Percentiles rank a stretch among this genome's conserved stretches.
phyloP scores from a whole-genome alignment of 768 basidiomycete genomes.

The Boletus rex-veris region DNA sequence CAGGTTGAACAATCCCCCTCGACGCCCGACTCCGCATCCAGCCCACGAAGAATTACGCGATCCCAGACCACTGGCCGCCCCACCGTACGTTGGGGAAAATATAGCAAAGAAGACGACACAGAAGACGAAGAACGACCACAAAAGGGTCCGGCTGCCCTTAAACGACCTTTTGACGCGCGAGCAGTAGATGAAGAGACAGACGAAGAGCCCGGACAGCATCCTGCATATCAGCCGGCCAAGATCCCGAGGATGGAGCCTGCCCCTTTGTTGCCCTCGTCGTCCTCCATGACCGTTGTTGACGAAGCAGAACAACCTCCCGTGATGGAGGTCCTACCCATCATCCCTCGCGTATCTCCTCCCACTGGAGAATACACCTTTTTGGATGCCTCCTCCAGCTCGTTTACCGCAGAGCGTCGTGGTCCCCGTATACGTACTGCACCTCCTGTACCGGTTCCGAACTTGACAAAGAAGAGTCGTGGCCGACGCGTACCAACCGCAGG shows the following conservation, averaged over 20 bases:
- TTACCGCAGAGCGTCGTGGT: slow-evolving; percentile 40
- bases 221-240: slow-evolving; percentile 21
- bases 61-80: slow-evolving; percentile 35
- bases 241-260: slow-evolving; percentile 28
- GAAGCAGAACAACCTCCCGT: slow-evolving; percentile 12
- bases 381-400: slow-evolving; percentile 35
- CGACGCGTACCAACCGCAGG: slow-evolving; percentile 64
- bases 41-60: slow-evolving; percentile 29
- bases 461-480: slow-evolving; percentile 79
- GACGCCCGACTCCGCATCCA: slow-evolving; percentile 25
- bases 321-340: slow-evolving; percentile 3
- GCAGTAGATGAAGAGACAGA: slow-evolving; percentile 35
- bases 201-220: slow-evolving; percentile 26
- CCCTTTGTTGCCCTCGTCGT: slow-evolving; percentile 25
- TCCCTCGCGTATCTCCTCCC: slow-evolving; percentile 24
- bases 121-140: slow-evolving; percentile 21
- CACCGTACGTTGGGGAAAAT: slow-evolving; percentile 34
- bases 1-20: slow-evolving; percentile 21
- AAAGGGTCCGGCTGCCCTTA: slow-evolving; percentile 24
- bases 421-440: slow-evolving; percentile 53
- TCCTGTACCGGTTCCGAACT: slow-evolving; percentile 69
- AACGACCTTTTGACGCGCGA: slow-evolving; percentile 34
- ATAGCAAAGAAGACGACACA: slow-evolving; percentile 28
- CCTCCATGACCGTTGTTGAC: slow-evolving; percentile 30
- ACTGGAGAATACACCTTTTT: slow-evolving; percentile 34